Evolutionary conservation across 2,329 filamentous ascomycete species (phyloP).

Genomic region (Sporothrix curviconia): DNA sequence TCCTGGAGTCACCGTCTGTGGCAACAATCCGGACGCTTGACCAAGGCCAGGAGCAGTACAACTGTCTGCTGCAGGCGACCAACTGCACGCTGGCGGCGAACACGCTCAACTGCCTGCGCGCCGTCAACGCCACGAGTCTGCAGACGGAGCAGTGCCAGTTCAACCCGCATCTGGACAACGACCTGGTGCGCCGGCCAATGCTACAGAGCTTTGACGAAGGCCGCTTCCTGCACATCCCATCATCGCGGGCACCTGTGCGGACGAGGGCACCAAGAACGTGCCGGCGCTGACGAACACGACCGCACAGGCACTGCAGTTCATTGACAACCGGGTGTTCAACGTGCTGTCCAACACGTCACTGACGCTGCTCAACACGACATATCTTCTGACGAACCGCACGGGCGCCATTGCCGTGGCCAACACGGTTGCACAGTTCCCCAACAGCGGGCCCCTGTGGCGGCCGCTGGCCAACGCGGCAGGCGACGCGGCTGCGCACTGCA

Average conservation of each 20-base stretch:
- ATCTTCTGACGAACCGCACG: constrained; percentile 22
- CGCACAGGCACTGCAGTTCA: constrained; percentile 27
- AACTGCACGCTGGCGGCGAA: constrained; percentile 19
- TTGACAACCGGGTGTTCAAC: constrained; percentile 30
- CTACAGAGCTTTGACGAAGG: constrained; percentile 34
- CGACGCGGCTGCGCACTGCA: constrained; percentile 56
- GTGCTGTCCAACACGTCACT: constrained; percentile 28
- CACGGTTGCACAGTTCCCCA: constrained; percentile 26
- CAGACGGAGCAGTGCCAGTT: constrained; percentile 23
- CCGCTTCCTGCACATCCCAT: constrained; percentile 39
- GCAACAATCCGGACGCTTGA: constrained; percentile 19
- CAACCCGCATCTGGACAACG: constrained; percentile 18
- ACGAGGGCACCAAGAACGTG: constrained; percentile 34
- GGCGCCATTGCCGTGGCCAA: constrained; percentile 20
- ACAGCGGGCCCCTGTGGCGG: constrained; percentile 31
- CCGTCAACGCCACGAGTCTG: constrained; percentile 19
- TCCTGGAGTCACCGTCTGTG: constrained; percentile 35
- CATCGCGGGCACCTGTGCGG: constrained; percentile 30
- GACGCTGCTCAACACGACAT: constrained; percentile 28
- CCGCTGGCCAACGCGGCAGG: constrained; percentile 45
- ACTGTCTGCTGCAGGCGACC: constrained; percentile 14
- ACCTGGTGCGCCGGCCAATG: constrained; percentile 17
- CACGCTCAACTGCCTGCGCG: constrained; percentile 20
- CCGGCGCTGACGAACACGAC: constrained; percentile 28
- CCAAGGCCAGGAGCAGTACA: constrained; percentile 21